These are phyloP conservation scores for Dissophora globulifera DNA, from an alignment of 192 early-diverging fungal genomes.

Conservation along the genomic window DNA sequence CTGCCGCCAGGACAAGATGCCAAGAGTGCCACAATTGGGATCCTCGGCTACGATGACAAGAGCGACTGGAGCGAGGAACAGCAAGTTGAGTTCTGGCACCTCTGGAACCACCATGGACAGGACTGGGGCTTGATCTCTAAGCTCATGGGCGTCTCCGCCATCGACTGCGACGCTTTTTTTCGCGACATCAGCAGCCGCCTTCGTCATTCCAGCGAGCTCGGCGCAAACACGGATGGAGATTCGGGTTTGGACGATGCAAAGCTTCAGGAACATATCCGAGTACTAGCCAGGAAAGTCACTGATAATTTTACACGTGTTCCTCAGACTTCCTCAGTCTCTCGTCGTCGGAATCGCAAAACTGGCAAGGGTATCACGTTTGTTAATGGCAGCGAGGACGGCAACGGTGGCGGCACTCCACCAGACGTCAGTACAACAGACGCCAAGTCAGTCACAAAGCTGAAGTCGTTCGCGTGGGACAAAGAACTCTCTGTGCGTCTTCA, in stretches of 20 bases:
- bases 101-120: conserved; percentile 15
- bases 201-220: no score
- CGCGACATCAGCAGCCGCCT: neutral
- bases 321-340: neutral
- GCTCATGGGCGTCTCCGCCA: neutral
- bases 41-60: neutral
- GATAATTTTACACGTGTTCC: conserved; percentile 1
- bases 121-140: conserved; percentile 2
- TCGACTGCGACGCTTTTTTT: conserved; percentile 1
- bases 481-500: conserved; percentile 35
- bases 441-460: neutral
- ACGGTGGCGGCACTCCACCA: no score
- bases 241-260: neutral
- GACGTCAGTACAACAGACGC: no score
- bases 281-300: neutral
- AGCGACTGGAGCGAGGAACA: conserved; percentile 8
- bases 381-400: no score
- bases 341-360: no score
- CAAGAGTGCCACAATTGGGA: neutral
- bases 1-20: neutral
- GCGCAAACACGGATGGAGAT: neutral
- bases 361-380: no score
- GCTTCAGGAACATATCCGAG: neutral
- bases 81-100: conserved; percentile 8
- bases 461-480: conserved; percentile 32